Conservation (phyloP, 2,329 filamentous ascomycete species). For the Microcyclospora tardicrescens region DNA sequence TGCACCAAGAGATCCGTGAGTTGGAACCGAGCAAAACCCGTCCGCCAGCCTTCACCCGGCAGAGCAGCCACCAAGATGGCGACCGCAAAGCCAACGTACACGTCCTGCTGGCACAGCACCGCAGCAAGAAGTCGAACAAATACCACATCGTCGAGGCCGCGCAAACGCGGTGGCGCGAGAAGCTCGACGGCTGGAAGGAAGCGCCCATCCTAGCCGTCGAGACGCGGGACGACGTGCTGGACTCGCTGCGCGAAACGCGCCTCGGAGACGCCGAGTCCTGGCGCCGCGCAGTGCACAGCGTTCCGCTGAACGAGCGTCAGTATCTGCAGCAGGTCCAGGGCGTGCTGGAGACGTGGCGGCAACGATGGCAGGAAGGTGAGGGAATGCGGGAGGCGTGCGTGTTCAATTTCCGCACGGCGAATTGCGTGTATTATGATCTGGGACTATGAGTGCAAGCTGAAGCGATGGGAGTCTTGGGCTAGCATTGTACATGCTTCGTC, state of each 20-base stretch:
- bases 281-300: conserved; percentile 66
- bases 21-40: conserved; percentile 44
- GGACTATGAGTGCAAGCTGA: conserved; percentile 16
- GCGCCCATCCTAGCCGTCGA: conserved; percentile 81
- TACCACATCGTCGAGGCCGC: conserved; percentile 72
- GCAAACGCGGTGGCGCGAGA: conserved; percentile 42
- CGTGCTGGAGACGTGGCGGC: conserved; percentile 51
- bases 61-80: conserved; percentile 25
- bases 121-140: conserved; percentile 84
- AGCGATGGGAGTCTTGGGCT: too few relatives aligned
- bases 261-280: conserved; percentile 74
- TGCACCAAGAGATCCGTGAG: conserved; percentile 71
- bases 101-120: conserved; percentile 69
- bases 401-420: conserved; percentile 80
- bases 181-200: conserved; percentile 58
- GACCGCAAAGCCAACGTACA: conserved; percentile 49
- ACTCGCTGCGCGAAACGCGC: conserved; percentile 58
- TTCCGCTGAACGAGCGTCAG: conserved; percentile 63
- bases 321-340: conserved; percentile 76
- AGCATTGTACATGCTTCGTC: too few relatives aligned
- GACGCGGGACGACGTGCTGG: conserved; percentile 70
- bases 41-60: conserved; percentile 23
- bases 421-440: conserved; percentile 77
- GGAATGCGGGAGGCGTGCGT: conserved; percentile 65
- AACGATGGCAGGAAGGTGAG: conserved; percentile 36